These are phyloP conservation scores for Colletotrichum nymphaeae DNA, from an alignment of 2,329 filamentous ascomycete species.

Conservation along the genomic window DNA sequence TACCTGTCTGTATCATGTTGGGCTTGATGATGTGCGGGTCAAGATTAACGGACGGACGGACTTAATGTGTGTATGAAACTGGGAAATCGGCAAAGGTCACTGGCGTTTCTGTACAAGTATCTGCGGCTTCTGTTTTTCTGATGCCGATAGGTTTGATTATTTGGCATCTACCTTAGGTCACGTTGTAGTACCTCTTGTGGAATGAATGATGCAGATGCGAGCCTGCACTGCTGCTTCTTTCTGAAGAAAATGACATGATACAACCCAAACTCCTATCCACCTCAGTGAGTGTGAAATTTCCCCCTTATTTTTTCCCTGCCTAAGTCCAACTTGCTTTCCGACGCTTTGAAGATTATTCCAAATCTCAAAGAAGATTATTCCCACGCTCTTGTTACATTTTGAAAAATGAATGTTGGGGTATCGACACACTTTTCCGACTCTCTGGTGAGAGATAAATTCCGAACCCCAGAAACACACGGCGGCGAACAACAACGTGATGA, in stretches of 20 bases:
- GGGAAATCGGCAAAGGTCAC: background rate
- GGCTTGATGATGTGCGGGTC: background rate
- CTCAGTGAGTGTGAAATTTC: background rate
- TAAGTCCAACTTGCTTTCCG: background rate
- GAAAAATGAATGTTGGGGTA: background rate
- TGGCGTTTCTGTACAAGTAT: constrained; percentile 1
- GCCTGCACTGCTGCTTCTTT: background rate
- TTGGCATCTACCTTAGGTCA: background rate
- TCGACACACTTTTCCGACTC: background rate
- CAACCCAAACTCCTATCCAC: background rate
- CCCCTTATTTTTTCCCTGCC: background rate
- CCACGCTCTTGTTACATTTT: background rate
- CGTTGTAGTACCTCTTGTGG: background rate
- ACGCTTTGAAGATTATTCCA: background rate
- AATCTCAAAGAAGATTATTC: background rate
- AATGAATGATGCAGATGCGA: background rate
- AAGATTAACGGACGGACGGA: background rate
- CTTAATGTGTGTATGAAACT: constrained; percentile 11
- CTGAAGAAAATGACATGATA: background rate
- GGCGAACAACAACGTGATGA: background rate
- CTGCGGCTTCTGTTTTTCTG: background rate
- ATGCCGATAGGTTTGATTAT: background rate
- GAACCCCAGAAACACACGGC: background rate
- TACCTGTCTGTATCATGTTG: background rate
- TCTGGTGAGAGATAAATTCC: background rate